phyloP scores from a whole-genome alignment of 1,139 yeast genomes.

The Nadsonia starkeyi-henricii region DNA sequence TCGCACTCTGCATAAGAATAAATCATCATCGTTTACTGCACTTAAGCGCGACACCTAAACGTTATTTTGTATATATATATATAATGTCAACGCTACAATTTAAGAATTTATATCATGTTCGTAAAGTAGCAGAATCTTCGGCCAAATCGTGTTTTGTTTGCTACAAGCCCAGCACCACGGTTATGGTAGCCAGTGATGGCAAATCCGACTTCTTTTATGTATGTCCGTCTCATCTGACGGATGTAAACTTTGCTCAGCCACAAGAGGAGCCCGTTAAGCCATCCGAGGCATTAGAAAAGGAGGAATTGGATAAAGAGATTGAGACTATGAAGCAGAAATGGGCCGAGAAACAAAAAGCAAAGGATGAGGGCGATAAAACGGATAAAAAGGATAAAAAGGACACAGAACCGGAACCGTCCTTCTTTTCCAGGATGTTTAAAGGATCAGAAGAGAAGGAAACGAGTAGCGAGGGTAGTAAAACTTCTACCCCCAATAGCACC shows the following conservation, averaged over 20 bases:
- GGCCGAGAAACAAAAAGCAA: constrained; percentile 16
- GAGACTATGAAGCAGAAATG: constrained; percentile 23
- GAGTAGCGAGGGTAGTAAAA: constrained; percentile 8
- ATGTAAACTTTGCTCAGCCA: constrained; percentile 47
- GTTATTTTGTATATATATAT: too few relatives aligned
- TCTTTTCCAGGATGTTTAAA: neutral
- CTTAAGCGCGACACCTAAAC: too few relatives aligned
- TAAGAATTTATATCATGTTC: constrained; percentile 37
- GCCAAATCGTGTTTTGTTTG: constrained; percentile 52
- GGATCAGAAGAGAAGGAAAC: constrained; percentile 10
- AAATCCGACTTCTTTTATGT: constrained; percentile 51
- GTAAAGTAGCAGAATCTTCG: constrained; percentile 44
- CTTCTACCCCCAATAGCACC: too few relatives aligned
- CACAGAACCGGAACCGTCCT: constrained; percentile 11
- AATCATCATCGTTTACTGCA: too few relatives aligned
- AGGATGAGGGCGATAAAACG: constrained; percentile 11
- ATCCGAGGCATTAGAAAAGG: constrained; percentile 29
- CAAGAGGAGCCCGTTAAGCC: constrained; percentile 34
- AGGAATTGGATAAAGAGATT: constrained; percentile 30
- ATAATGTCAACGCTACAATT: constrained; percentile 20
- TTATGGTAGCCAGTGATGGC: constrained; percentile 38
- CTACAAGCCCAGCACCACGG: constrained; percentile 49
- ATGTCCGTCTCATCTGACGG: constrained; percentile 51
- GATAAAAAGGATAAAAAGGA: constrained; percentile 14
- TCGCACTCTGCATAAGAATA: too few relatives aligned